Conservation (phyloP, 1,284 basidiomycete species). For the Ganoderma meredithae region DNA sequence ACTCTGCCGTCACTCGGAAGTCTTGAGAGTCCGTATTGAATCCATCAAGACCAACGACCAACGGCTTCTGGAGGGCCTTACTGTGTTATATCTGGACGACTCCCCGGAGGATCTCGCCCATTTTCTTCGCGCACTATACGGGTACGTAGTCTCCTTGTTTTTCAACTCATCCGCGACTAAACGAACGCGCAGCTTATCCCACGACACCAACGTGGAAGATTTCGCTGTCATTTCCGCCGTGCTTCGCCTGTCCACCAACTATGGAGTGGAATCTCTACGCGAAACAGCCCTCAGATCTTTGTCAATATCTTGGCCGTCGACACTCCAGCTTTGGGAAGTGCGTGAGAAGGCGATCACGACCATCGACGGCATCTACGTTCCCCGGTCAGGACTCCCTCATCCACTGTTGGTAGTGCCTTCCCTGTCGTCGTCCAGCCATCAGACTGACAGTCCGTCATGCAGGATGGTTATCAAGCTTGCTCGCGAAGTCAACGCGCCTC, state of each 20-base stretch:
- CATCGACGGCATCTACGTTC: slow-evolving; percentile 58
- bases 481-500: slow-evolving; percentile 45
- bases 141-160: slow-evolving; percentile 55
- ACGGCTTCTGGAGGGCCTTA: slow-evolving; percentile 56
- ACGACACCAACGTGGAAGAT: slow-evolving; percentile 53
- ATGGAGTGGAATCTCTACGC: slow-evolving; percentile 62
- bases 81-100: slow-evolving; percentile 60
- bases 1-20: slow-evolving; percentile 63
- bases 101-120: slow-evolving; percentile 57
- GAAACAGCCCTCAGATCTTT: slow-evolving; percentile 60
- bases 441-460: slow-evolving; percentile 41
- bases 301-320: slow-evolving; percentile 61
- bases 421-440: not conserved
- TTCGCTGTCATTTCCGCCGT: slow-evolving; percentile 60
- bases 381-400: slow-evolving; percentile 62
- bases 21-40: slow-evolving; percentile 47
- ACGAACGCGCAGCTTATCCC: slow-evolving; percentile 21
- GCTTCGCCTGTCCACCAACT: slow-evolving; percentile 68
- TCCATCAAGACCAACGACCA: slow-evolving; percentile 17
- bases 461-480: slow-evolving; percentile 56
- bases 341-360: slow-evolving; percentile 62
- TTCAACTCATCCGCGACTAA: not conserved
- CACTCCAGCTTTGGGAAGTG: slow-evolving; percentile 65
- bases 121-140: slow-evolving; percentile 68
- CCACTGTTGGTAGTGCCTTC: slow-evolving; percentile 59